phyloP scores from a whole-genome alignment of 805 yeast species.

The Metschnikowia koreensis region DNA sequence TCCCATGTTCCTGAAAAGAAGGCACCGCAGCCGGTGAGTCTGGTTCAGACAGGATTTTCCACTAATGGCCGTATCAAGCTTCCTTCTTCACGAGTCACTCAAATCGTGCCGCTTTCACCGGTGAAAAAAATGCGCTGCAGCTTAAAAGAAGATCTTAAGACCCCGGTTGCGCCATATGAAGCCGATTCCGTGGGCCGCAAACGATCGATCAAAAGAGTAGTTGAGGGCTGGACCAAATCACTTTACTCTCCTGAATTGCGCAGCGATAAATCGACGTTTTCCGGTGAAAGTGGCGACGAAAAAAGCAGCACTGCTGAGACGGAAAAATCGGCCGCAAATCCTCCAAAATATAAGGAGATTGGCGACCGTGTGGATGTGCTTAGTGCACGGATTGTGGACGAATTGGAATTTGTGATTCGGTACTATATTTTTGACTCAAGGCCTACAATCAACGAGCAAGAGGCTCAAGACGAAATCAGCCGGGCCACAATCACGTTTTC shows the following conservation, averaged over 20 bases:
- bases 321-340: not conserved
- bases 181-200: slow-evolving; percentile 27
- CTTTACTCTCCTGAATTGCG: slow-evolving; percentile 19
- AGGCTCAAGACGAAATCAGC: slow-evolving; percentile 10
- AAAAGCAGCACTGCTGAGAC: not conserved
- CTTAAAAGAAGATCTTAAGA: slow-evolving; percentile 13
- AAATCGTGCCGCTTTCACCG: slow-evolving; percentile 65
- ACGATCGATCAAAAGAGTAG: slow-evolving; percentile 35
- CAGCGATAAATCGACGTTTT: slow-evolving; percentile 2
- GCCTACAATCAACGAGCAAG: slow-evolving; percentile 9
- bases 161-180: slow-evolving; percentile 8
- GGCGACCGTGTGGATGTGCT: slow-evolving; percentile 55
- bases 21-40: not conserved
- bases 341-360: slow-evolving; percentile 12
- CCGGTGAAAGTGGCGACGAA: not conserved
- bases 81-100: slow-evolving; percentile 46
- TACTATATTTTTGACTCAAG: slow-evolving; percentile 31
- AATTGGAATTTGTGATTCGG: slow-evolving; percentile 54
- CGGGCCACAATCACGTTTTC: slow-evolving; percentile 8
- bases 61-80: slow-evolving; percentile 50
- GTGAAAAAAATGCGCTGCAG: slow-evolving; percentile 55
- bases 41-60: slow-evolving; percentile 39
- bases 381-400: slow-evolving; percentile 70
- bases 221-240: slow-evolving; percentile 43
- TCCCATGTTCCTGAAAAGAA: slow-evolving; percentile 1